A percentile compares a stretch with the other conserved stretches of the same genome.
phyloP scores from a whole-genome alignment of 305 asterid genomes.

The Fraxinus platypoda region DNA sequence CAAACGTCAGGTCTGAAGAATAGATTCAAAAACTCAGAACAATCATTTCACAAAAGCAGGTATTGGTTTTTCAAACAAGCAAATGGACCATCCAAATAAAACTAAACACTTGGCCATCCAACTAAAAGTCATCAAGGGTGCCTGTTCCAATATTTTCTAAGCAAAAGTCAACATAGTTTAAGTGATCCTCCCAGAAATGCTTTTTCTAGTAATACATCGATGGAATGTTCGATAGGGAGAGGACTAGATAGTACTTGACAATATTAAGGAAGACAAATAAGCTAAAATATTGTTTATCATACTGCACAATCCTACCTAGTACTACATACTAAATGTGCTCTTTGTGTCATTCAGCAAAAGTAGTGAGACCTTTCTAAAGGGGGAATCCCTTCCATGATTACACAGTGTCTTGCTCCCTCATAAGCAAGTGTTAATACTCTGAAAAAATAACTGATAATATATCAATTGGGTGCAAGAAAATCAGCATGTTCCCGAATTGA shows the following conservation, averaged over 20 bases:
- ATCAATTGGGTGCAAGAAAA: background rate
- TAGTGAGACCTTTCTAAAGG: background rate
- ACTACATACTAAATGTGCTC: background rate
- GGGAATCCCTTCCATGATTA: background rate
- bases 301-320: background rate
- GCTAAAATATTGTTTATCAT: background rate
- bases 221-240: background rate
- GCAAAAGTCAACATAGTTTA: background rate
- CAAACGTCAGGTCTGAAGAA: background rate
- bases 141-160: background rate
- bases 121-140: background rate
- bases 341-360: background rate
- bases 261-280: background rate
- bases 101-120: background rate
- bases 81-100: background rate
- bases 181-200: background rate
- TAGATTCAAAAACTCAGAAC: background rate
- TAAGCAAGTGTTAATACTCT: background rate
- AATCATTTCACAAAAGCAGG: background rate
- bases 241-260: background rate
- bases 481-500: background rate
- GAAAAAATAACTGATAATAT: background rate
- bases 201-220: conserved; percentile 1
- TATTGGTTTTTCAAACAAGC: background rate
- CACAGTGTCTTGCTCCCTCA: background rate